Evolutionary conservation across 176 grass and related monocot species (phyloP), one percentile per base, ranked within the genome.

Genomic region (Calamus simplicifolius): DNA sequence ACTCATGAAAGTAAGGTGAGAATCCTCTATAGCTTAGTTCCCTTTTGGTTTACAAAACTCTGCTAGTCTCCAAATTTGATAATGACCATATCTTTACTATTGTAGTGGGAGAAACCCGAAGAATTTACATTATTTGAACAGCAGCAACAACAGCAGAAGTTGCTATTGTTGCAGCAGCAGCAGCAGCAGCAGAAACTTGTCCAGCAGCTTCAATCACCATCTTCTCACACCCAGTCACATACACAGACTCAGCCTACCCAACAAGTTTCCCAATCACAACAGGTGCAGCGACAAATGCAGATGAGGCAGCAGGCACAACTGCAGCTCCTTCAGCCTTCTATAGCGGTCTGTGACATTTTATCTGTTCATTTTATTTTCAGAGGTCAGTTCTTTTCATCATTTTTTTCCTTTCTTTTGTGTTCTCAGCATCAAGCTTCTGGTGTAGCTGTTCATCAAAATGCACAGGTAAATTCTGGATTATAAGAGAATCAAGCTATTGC

Each of bases 101-200:
- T 63, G 27, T 53, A 98, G 94, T 98, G 94, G 94, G 94, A 92
- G 67, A 93, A 98, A 62, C 94, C 94, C 75, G 88, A 98, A 85
- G 94, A 93, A 38, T 89, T 81, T 85, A 29, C 74, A 16, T 29
- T 93, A 64, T 98, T 83, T 67, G 94, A 98, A 76, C 93, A 98
- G 26, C 87, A 84, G 19, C 85, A 81, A 25, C 72, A 76, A 49
- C 77, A 85, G 6, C 92, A 96, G 83, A 93, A 93, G 69, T 59
- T 89, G 80, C 80, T 93, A 66, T 82, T 98, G 64, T 70, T 89
- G 75, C 93, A 96, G 65, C 92, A 93, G 77, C 93, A 96, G 65
- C 92, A 93, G 77, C 93, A 97, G 21, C 85, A 95, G 51, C 91
- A 90, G 54, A 95, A 95, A 62, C 66, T 90, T 73, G 74, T 82